Conservation (phyloP, 2,329 filamentous ascomycete genomes). For the Leptographium procerum region DNA sequence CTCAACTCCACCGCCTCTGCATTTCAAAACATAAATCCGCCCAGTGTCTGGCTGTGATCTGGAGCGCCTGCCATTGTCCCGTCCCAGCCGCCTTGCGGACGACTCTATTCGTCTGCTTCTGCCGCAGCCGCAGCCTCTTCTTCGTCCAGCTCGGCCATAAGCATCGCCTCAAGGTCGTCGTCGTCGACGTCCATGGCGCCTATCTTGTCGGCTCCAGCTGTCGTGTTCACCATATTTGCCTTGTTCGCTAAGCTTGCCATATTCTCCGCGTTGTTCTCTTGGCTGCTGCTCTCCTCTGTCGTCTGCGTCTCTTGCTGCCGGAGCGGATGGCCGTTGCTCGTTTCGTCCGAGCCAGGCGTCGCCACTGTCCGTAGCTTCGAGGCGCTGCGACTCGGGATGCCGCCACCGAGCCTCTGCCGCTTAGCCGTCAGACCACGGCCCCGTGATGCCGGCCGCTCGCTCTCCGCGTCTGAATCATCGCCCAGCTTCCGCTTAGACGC, state of each 20-base stretch:
- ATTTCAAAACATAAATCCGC: conserved; percentile 1
- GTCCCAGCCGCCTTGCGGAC: conserved; percentile 9
- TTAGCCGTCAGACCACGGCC: conserved; percentile 33
- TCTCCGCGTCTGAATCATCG: conserved; percentile 21
- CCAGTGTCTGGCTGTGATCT: conserved; percentile 4
- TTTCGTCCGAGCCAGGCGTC: conserved; percentile 7
- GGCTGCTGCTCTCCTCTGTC: not conserved
- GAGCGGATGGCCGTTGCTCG: conserved; percentile 20
- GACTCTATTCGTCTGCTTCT: not conserved
- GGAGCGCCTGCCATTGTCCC: not conserved
- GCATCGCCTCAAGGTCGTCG: conserved; percentile 49
- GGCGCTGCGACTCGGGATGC: conserved; percentile 29
- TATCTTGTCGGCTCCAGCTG: not conserved
- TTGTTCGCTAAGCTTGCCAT: no score
- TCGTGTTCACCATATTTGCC: not conserved
- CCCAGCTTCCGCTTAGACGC: conserved; percentile 18
- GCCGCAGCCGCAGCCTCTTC: conserved; percentile 15
- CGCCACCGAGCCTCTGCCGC: conserved; percentile 34
- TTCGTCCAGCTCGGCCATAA: conserved; percentile 47
- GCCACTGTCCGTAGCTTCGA: conserved; percentile 27
- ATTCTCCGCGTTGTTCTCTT: no score
- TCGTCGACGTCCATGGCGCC: conserved; percentile 31
- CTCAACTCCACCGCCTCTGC: not conserved
- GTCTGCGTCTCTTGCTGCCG: conserved; percentile 14
- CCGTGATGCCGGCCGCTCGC: conserved; percentile 16